Conservation (phyloP, 2,329 filamentous ascomycete species). For the Trichoderma pleuroti region DNA sequence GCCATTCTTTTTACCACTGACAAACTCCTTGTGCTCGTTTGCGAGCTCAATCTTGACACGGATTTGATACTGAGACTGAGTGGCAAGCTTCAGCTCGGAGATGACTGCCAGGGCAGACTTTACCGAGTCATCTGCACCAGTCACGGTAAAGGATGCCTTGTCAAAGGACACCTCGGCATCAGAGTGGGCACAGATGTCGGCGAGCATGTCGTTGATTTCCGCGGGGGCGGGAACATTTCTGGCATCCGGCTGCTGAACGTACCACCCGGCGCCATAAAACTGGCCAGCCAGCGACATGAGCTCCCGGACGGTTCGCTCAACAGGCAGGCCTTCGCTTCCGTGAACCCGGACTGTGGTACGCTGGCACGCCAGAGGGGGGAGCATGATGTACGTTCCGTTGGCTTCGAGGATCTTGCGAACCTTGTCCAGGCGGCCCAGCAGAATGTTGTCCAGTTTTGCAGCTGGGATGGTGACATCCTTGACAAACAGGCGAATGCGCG, state of each 20-base stretch:
- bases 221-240: slow-evolving; percentile 57
- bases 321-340: slow-evolving; percentile 86
- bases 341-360: slow-evolving; percentile 84
- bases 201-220: slow-evolving; percentile 86
- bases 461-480: slow-evolving; percentile 90
- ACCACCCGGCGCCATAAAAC: slow-evolving; percentile 97
- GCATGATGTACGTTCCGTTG: slow-evolving; percentile 91
- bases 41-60: slow-evolving; percentile 97
- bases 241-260: slow-evolving; percentile 75
- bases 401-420: slow-evolving; percentile 96
- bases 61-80: slow-evolving; percentile 84
- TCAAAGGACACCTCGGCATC: slow-evolving; percentile 94
- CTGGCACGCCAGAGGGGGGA: slow-evolving; percentile 82
- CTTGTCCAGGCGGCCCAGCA: slow-evolving; percentile 89
- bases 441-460: slow-evolving; percentile 90
- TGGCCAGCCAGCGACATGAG: slow-evolving; percentile 94
- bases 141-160: slow-evolving; percentile 88
- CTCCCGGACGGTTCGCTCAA: slow-evolving; percentile 91
- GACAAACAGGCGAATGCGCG: slow-evolving; percentile 76
- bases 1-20: slow-evolving; percentile 98
- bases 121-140: slow-evolving; percentile 92
- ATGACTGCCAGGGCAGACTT: slow-evolving; percentile 94
- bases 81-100: slow-evolving; percentile 84
- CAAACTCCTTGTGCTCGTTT: slow-evolving; percentile 99
- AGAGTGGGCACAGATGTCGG: slow-evolving; percentile 93